Evolutionary conservation across 768 basidiomycete species (phyloP).

Genomic region (Pleurotus platypus): DNA sequence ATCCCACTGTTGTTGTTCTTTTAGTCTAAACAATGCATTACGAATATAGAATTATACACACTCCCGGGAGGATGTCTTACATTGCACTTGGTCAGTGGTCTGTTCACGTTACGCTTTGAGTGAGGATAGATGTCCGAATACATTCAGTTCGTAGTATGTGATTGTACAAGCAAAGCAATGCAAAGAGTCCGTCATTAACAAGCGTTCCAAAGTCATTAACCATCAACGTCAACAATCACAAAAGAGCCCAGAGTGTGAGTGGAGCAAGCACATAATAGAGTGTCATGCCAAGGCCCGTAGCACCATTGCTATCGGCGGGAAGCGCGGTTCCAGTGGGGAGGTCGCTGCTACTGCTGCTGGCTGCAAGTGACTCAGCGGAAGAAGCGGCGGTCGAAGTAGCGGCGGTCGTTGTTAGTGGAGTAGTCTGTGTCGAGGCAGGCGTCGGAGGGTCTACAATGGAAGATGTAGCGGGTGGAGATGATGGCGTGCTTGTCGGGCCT

Average conservation of each 20-base stretch:
- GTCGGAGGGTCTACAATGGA: background rate
- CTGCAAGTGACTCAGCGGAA: background rate
- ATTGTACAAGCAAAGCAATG: background rate
- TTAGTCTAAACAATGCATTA: too few relatives aligned
- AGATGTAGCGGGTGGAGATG: background rate
- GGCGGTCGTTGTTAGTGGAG: background rate
- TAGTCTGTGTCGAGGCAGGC: background rate
- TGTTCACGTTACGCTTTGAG: too few relatives aligned
- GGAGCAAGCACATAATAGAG: background rate
- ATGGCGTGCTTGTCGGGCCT: background rate
- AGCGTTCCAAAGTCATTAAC: background rate
- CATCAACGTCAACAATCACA: background rate
- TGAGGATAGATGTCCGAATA: too few relatives aligned
- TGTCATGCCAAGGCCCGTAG: background rate
- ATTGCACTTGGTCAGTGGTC: too few relatives aligned
- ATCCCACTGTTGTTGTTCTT: too few relatives aligned
- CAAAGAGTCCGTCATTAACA: background rate
- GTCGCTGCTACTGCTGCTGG: background rate
- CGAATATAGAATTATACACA: too few relatives aligned
- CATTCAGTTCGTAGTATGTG: too few relatives aligned
- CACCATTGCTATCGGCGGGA: background rate
- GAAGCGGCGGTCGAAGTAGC: background rate
- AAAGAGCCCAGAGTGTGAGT: slow-evolving; percentile 1
- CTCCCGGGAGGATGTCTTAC: too few relatives aligned
- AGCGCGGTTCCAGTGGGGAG: background rate